phyloP scores from a whole-genome alignment of 768 basidiomycete species.

The Postia placenta region DNA sequence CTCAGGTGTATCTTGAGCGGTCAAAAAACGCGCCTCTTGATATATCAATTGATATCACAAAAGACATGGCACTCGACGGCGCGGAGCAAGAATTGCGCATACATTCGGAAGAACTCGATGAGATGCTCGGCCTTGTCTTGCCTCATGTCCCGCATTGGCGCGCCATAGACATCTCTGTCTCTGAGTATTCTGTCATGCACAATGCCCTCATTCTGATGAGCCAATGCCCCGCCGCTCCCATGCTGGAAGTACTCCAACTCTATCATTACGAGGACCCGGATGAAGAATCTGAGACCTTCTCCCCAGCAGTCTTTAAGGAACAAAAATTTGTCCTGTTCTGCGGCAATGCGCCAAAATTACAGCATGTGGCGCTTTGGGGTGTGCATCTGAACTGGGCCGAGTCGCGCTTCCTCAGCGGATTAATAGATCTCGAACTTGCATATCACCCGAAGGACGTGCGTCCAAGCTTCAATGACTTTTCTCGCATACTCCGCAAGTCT shows the following conservation, averaged over 20 bases:
- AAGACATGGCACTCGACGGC: constrained; percentile 18
- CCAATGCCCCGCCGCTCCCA: constrained; percentile 39
- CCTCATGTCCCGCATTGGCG: constrained; percentile 54
- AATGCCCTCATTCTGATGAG: constrained; percentile 20
- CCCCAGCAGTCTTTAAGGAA: constrained; percentile 31
- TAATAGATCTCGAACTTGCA: constrained; percentile 51
- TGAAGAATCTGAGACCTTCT: constrained; percentile 25
- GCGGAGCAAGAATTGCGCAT: constrained; percentile 6
- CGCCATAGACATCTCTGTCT: constrained; percentile 39
- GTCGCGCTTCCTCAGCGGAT: constrained; percentile 34
- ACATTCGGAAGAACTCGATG: constrained; percentile 5
- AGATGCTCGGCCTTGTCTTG: constrained; percentile 32
- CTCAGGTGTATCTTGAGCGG: constrained; percentile 42
- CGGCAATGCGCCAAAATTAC: constrained; percentile 45
- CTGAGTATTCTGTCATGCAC: constrained; percentile 39
- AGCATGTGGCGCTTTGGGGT: constrained; percentile 51
- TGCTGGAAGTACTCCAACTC: constrained; percentile 49
- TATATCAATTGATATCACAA: constrained; percentile 36
- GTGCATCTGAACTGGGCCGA: constrained; percentile 65
- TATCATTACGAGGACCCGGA: constrained; percentile 46
- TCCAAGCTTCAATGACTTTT: constrained; percentile 50
- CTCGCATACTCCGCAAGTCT: constrained; percentile 43
- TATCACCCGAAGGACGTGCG: constrained; percentile 60
- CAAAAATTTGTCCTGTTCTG: constrained; percentile 47
- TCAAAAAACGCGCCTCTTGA: constrained; percentile 49